Evolutionary conservation across 2,329 filamentous ascomycete species (phyloP).

Genomic region (Epichloe elymi): DNA sequence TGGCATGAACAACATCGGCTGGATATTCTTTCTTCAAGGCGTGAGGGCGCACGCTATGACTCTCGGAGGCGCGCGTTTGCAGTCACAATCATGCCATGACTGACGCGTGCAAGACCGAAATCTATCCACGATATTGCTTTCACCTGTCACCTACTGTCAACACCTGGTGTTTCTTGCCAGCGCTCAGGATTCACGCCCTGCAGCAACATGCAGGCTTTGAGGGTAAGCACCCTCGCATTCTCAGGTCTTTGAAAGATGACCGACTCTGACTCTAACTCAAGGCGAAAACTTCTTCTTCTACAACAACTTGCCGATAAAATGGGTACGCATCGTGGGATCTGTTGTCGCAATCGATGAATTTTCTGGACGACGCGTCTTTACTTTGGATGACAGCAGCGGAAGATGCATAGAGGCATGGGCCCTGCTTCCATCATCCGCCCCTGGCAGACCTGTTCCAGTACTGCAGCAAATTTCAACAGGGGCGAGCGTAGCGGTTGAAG

Average conservation of each 20-base stretch:
- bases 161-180: slow-evolving; percentile 44
- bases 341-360: slow-evolving; percentile 50
- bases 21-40: background rate
- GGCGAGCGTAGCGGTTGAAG: background rate
- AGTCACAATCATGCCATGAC: slow-evolving; percentile 36
- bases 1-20: background rate
- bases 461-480: background rate
- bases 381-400: slow-evolving; percentile 54
- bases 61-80: background rate
- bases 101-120: slow-evolving; percentile 19
- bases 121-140: slow-evolving; percentile 53
- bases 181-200: slow-evolving; percentile 35
- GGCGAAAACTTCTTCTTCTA: slow-evolving; percentile 51
- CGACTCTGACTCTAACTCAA: slow-evolving; percentile 2
- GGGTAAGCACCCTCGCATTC: slow-evolving; percentile 26
- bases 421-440: background rate
- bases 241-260: background rate
- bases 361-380: slow-evolving; percentile 33
- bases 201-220: slow-evolving; percentile 35
- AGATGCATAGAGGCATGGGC: slow-evolving; percentile 36
- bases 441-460: background rate
- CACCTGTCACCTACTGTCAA: slow-evolving; percentile 47
- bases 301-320: slow-evolving; percentile 63
- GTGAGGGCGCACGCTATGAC: background rate
- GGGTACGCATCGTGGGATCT: slow-evolving; percentile 57